These are phyloP conservation scores for Pyrenula aspistea DNA, from an alignment of 495 filamentous ascomycete species.

Conservation along the genomic window DNA sequence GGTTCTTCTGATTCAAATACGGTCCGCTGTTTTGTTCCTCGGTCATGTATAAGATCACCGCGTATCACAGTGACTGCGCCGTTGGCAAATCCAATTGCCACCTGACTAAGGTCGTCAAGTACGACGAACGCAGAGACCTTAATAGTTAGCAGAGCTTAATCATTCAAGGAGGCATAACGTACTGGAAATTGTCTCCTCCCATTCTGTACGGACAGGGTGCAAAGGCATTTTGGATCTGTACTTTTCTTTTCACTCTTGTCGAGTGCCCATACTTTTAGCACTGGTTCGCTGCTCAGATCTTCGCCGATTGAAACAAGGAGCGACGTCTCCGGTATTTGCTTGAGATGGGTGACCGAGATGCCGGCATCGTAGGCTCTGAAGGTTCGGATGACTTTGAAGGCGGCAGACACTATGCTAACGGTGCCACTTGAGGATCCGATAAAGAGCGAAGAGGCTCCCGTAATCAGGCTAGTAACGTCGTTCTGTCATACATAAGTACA, in stretches of 20 bases:
- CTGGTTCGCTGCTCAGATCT: slow-evolving; percentile 73
- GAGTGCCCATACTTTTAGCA: slow-evolving; percentile 90
- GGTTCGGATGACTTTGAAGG: slow-evolving; percentile 75
- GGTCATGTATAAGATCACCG: slow-evolving; percentile 89
- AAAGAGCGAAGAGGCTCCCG: slow-evolving; percentile 84
- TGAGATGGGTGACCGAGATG: slow-evolving; percentile 81
- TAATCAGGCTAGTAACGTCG: slow-evolving; percentile 57
- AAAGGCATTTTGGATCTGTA: slow-evolving; percentile 73
- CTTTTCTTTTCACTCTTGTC: slow-evolving; percentile 94
- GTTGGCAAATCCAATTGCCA: slow-evolving; percentile 92
- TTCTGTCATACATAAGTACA: slow-evolving; percentile 34
- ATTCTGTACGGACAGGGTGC: slow-evolving; percentile 76
- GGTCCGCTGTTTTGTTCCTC: slow-evolving; percentile 89
- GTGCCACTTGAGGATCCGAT: slow-evolving; percentile 73
- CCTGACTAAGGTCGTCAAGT: slow-evolving; percentile 75
- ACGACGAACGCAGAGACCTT: slow-evolving; percentile 85
- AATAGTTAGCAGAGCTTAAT: slow-evolving; percentile 1
- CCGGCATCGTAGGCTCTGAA: slow-evolving; percentile 74
- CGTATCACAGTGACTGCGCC: slow-evolving; percentile 87
- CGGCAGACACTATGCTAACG: slow-evolving; percentile 72
- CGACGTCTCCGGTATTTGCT: slow-evolving; percentile 79
- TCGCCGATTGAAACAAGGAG: slow-evolving; percentile 81
- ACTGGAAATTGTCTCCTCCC: slow-evolving; percentile 88
- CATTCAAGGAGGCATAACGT: slow-evolving; percentile 6
- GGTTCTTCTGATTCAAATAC: slow-evolving; percentile 97